Conservation (phyloP, 805 yeast genomes). For the Tetrapisispora iriomotensis region DNA sequence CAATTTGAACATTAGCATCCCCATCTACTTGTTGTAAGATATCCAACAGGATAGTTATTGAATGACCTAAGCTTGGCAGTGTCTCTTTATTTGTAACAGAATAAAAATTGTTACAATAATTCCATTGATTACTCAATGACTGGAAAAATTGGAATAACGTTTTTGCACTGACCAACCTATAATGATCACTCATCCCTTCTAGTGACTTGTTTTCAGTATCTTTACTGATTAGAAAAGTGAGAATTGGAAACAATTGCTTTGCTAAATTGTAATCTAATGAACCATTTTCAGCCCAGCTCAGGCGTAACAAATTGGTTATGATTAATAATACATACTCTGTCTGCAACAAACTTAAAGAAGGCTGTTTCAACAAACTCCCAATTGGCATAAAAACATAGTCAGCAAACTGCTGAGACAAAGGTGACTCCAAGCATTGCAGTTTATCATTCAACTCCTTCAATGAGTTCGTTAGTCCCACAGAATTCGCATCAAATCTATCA, state of each 20-base stretch:
- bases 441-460: slow-evolving; percentile 28
- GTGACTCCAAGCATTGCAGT: slow-evolving; percentile 8
- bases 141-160: slow-evolving; percentile 25
- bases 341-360: slow-evolving; percentile 37
- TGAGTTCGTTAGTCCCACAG: slow-evolving; percentile 26
- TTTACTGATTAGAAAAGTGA: slow-evolving; percentile 34
- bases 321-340: slow-evolving; percentile 39
- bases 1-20: slow-evolving; percentile 26
- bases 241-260: slow-evolving; percentile 38
- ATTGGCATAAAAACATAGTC: slow-evolving; percentile 58
- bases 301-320: slow-evolving; percentile 33
- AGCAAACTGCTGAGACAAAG: slow-evolving; percentile 36
- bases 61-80: slow-evolving; percentile 40
- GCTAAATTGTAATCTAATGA: slow-evolving; percentile 31
- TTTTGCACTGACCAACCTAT: slow-evolving; percentile 30
- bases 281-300: slow-evolving; percentile 39
- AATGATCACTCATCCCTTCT: slow-evolving; percentile 28
- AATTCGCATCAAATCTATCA: slow-evolving; percentile 26
- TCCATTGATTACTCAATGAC: slow-evolving; percentile 27
- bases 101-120: slow-evolving; percentile 11
- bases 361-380: slow-evolving; percentile 41
- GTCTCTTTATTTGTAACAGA: slow-evolving; percentile 14
- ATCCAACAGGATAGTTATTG: slow-evolving; percentile 36
- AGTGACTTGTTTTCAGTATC: slow-evolving; percentile 20
- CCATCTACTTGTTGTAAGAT: slow-evolving; percentile 20